Base-by-base conservation (phyloP, 1,284 basidiomycete species). In the Microbotryum violaceum region DNA sequence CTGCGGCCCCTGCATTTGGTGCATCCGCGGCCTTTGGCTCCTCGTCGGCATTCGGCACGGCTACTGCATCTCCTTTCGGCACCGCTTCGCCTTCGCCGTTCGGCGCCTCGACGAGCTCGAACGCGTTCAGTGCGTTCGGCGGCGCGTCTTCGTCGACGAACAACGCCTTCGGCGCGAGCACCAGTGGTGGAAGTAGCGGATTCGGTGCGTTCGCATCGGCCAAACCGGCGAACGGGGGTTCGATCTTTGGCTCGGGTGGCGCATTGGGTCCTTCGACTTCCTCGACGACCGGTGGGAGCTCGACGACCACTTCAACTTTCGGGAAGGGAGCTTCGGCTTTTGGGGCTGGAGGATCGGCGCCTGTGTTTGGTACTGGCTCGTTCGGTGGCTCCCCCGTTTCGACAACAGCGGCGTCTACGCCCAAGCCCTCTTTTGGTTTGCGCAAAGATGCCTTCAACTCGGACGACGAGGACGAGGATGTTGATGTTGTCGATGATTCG, bases 401-500 rank as follows among this genome's bases (percentile, higher is more conserved):
- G 20, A 12, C 56, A 7, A 3, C 27, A 21, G 6, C 33, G n/a
- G 27, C 27, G 6, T 46, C 57, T 21, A 25, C 42, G 4, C 29
- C 47, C 21, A 58, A 58, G 57, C 23, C 55, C 6, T 37, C 55
- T 7, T 56, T 56, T 33, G 25, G 21, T 12, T 21, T 31, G 2
- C 29, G 61, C 49, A 59, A 47, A 29, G 59, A 65, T n/a, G 60
- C 37, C 16, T 42, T 42, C 14, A 58, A 60, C 20, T 50, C 31
- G 27, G 63, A 63, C 21, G 25, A 55, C 42, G 62, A 58, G 25
- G 59, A 56, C 9, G 59, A 56, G 50, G 57, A 23, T 2, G 44
- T 55, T 3, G 58, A 57, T 4, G 53, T 46, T 9, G 55, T 51
- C 9, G 55, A 23, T 5, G 55, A 37, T 5, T 57, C 21, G 1